phyloP scores from a whole-genome alignment of 352 stramenopile genomes.

The Phytophthora pisi region DNA sequence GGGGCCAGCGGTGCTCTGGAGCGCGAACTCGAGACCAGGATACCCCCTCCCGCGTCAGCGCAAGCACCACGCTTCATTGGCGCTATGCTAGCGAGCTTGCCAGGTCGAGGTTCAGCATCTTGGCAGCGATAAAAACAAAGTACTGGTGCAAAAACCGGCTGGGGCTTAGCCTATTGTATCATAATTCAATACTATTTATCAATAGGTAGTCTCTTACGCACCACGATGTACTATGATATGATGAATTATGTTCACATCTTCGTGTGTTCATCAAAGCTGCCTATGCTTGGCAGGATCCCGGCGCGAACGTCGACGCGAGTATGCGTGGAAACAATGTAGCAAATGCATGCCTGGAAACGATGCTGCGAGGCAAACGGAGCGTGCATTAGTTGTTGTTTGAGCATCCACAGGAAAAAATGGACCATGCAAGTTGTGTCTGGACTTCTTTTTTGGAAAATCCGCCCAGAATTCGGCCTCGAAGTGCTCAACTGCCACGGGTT shows the following conservation, averaged over 20 bases:
- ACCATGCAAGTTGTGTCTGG: neutral
- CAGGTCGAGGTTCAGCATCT: slow-evolving; percentile 5
- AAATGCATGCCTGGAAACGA: neutral
- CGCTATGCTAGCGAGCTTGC: neutral
- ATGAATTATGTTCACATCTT: neutral
- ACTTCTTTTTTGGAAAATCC: neutral
- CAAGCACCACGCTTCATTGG: neutral
- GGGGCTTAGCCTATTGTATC: no score
- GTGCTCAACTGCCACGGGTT: neutral
- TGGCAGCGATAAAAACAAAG: neutral
- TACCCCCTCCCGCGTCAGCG: neutral
- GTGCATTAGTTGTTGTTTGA: neutral
- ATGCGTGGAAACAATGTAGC: no score
- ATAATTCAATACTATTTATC: neutral
- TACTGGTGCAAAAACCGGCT: no score
- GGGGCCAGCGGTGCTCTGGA: neutral
- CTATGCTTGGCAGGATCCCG: no score
- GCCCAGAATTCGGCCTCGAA: neutral
- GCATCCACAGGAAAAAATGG: neutral
- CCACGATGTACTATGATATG: no score
- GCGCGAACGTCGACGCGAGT: neutral
- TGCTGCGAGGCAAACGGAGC: neutral
- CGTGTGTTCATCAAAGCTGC: no score
- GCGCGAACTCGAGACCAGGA: neutral
- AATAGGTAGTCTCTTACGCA: no score